Conservation (phyloP, 148 eudicot species). For the Rhododendron griersonianum region DNA sequence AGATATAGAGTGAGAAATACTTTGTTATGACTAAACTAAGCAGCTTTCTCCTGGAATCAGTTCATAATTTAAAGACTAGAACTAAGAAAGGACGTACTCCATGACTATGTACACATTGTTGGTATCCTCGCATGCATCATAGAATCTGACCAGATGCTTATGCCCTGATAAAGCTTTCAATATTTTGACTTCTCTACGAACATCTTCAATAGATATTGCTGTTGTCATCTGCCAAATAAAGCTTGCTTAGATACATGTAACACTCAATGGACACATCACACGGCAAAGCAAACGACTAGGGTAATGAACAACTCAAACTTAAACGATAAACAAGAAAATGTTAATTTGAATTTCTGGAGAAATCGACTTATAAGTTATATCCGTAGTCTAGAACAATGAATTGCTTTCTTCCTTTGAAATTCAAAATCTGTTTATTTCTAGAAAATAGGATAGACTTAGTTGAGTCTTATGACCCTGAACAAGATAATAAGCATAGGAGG, state of each 20-base stretch:
- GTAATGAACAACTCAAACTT: background rate
- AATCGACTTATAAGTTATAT: background rate
- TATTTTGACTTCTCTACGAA: constrained; percentile 68
- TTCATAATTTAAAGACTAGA: background rate
- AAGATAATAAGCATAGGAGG: background rate
- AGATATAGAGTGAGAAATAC: background rate
- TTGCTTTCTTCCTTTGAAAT: background rate
- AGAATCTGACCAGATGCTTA: constrained; percentile 55
- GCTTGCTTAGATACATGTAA: constrained; percentile 6
- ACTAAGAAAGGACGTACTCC: constrained; percentile 49
- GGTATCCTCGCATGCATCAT: constrained; percentile 71
- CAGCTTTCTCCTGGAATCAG: background rate
- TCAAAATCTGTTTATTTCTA: constrained; percentile 1
- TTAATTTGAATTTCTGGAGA: background rate
- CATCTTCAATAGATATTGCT: constrained; percentile 72
- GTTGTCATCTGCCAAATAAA: constrained; percentile 61
- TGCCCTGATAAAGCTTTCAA: constrained; percentile 66
- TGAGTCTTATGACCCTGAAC: background rate
- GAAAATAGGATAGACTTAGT: too few relatives aligned
- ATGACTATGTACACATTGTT: constrained; percentile 66
- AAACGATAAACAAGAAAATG: background rate
- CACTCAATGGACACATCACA: background rate
- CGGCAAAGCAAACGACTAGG: background rate
- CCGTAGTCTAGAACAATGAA: background rate
- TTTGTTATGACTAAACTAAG: background rate